Evolutionary conservation across 2,329 filamentous ascomycete species (phyloP).

Genomic region (Hypocreales sp.): DNA sequence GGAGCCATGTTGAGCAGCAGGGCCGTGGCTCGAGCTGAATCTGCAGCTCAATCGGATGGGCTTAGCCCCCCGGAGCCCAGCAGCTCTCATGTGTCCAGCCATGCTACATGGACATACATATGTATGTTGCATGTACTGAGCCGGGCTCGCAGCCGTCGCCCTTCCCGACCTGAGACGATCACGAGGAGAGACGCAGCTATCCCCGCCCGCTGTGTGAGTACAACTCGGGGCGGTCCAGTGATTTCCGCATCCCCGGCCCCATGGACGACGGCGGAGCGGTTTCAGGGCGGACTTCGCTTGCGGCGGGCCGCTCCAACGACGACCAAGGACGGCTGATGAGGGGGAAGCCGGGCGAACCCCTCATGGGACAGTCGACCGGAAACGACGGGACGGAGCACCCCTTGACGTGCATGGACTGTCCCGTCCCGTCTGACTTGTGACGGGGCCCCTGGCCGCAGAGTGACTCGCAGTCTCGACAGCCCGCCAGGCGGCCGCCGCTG

Average conservation of each 20-base stretch:
- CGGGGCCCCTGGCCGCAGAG: too few relatives aligned
- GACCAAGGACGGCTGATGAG: not conserved
- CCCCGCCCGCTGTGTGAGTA: constrained; percentile 1
- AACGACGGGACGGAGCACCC: too few relatives aligned
- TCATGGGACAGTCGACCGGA: too few relatives aligned
- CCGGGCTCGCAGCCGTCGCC: not conserved
- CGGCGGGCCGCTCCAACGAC: not conserved
- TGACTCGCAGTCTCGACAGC: too few relatives aligned
- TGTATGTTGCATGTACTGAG: not conserved
- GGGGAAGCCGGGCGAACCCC: too few relatives aligned
- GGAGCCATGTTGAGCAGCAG: not conserved
- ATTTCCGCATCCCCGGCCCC: not conserved
- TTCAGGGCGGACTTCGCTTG: not conserved
- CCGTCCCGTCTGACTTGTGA: too few relatives aligned
- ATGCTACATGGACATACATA: not conserved
- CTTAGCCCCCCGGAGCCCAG: not conserved
- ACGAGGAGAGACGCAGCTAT: constrained; percentile 1
- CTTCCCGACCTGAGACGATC: constrained; percentile 1
- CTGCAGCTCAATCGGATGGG: not conserved
- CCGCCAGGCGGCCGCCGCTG: too few relatives aligned
- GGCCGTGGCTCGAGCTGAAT: constrained; percentile 1
- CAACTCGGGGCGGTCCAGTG: not conserved
- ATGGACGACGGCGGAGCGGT: not conserved
- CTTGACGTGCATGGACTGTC: too few relatives aligned
- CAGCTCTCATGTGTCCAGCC: not conserved